Conservation (phyloP, 164 flowering plant species). For the Paratinospora sagittata region DNA sequence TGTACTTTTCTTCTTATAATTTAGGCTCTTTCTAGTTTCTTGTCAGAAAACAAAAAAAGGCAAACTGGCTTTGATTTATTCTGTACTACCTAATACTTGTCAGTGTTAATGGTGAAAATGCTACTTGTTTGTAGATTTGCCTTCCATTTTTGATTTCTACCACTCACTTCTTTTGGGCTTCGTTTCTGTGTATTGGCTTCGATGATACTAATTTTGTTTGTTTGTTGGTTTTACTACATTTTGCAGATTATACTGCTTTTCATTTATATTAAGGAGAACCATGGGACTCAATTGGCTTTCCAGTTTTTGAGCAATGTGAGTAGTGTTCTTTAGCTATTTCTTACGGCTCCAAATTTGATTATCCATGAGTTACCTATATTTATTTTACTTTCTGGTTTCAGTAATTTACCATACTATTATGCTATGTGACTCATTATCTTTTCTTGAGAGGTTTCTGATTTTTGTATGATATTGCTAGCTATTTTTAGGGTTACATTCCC, state of each 20-base stretch:
- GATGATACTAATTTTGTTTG: constrained; percentile 8
- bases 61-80: no score
- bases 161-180: not conserved
- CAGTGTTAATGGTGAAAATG: no score
- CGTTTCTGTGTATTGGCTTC: not conserved
- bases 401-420: no score
- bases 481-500: no score
- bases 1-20: no score
- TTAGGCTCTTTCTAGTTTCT: no score
- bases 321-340: not conserved
- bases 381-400: no score
- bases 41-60: no score
- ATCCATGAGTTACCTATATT: not conserved
- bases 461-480: no score
- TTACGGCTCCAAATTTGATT: not conserved
- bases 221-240: constrained; percentile 8
- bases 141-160: not conserved
- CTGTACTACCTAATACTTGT: no score
- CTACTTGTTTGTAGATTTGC: not conserved
- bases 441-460: no score
- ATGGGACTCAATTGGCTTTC: constrained; percentile 66
- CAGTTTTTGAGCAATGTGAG: constrained; percentile 84
- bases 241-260: constrained; percentile 87
- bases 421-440: no score
- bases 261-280: constrained; percentile 60